Evolutionary conservation across 352 stramenopile species (phyloP).

Genomic region (Salisapilia sapeloensis): DNA sequence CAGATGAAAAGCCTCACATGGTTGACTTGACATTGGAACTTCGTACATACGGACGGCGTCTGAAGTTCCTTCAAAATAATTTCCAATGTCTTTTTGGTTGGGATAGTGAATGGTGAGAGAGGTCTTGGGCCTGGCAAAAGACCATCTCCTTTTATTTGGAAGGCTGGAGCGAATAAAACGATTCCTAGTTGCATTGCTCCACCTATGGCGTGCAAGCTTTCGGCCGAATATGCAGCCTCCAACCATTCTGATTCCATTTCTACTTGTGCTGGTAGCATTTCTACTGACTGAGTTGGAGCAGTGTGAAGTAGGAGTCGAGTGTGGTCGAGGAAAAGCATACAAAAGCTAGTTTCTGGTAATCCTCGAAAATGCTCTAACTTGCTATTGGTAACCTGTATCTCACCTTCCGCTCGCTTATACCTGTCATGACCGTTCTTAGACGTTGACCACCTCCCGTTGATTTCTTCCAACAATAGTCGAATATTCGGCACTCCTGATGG

Average conservation of each 20-base stretch:
- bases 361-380: conserved; percentile 15
- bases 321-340: conserved; percentile 53
- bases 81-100: conserved; percentile 15
- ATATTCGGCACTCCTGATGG: too few relatives aligned
- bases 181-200: conserved; percentile 41
- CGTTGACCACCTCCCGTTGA: too few relatives aligned
- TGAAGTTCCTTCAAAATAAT: conserved; percentile 19
- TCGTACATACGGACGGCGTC: conserved; percentile 15
- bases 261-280: conserved; percentile 17
- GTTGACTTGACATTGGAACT: conserved; percentile 51
- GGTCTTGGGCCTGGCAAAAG: conserved; percentile 3
- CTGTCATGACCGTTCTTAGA: too few relatives aligned
- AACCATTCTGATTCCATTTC: conserved; percentile 71
- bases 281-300: conserved; percentile 15
- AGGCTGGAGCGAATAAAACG: conserved; percentile 13
- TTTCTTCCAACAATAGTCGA: too few relatives aligned
- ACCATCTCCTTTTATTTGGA: conserved; percentile 8
- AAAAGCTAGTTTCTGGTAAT: conserved; percentile 7
- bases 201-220: conserved; percentile 42
- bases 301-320: conserved; percentile 40
- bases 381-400: conserved; percentile 43
- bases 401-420: conserved; percentile 39
- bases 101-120: conserved; percentile 5
- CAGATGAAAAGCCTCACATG: conserved; percentile 2
- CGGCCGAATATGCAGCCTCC: conserved; percentile 44